Evolutionary conservation across 176 grass and related monocot genomes (phyloP), one percentile per base, ranked within the genome.

Genomic region (Panicum miliaceum): DNA sequence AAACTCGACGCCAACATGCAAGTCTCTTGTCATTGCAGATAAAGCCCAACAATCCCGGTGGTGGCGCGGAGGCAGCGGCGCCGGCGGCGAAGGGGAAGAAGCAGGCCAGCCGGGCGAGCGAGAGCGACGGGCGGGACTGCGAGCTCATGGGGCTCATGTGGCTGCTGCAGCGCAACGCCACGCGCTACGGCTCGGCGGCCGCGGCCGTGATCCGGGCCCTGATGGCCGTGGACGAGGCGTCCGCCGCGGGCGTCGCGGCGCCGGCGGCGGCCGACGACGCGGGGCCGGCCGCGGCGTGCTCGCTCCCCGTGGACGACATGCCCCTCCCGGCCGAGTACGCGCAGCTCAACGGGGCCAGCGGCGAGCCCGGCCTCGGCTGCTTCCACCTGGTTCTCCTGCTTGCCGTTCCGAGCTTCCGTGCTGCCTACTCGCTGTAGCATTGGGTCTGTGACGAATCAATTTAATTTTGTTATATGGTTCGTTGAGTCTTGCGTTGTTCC

Each of bases 81-180:
- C n/a, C n/a, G n/a, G n/a, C n/a, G n/a, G 70, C 7, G 9, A 35
- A 79, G 34, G 57, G n/a, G 57, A 75, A 65, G 59, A 59, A 86
- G 84, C 73, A 72, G 52, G 69, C 46, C 19, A 48, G 8, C 34
- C 64, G 29, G 67, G 8, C 77, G 45, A 73, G 75, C 57, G 83
- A 89, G 76, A 59, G 57, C 58, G 83, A 87, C 75, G 80, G 87
- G 72, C 88, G 85, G 52, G 97, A 99, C 66, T 99, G 97, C 84
- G 86, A 99, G 83, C 73, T 99, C 22, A 94, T 94, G 97, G 97
- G 93, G 22, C 58, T 99, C 81, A 99, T 89, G 45, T 99, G 97
- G 97, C 91, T 99, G 41, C 84, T 99, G 59, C 80, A 69, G 81
- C 84, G 66, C 53, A 99, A 99, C 82, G 87, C 89, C 64, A 96